A percentile compares a stretch with the other conserved stretches of the same genome.
Evolutionary conservation across 169 alveolate species (phyloP).

Genomic region (Plasmodium adleri): DNA sequence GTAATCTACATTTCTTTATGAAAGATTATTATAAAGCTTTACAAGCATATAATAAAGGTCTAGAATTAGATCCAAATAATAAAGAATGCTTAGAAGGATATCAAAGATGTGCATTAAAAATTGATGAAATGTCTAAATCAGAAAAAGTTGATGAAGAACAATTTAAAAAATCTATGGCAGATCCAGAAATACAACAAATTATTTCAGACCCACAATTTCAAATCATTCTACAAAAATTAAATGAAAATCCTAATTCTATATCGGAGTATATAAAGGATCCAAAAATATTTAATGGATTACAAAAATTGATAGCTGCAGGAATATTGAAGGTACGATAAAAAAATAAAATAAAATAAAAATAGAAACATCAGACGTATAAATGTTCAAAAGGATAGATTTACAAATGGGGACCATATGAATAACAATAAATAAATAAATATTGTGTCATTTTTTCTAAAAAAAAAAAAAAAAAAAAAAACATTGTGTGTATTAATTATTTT

Average conservation of each 20-base stretch:
- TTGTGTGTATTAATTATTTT: too few relatives aligned
- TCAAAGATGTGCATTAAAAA: constrained; percentile 86
- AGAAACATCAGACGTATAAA: too few relatives aligned
- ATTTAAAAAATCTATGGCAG: constrained; percentile 91
- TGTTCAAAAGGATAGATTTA: too few relatives aligned
- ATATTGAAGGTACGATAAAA: constrained; percentile 90
- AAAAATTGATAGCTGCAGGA: constrained; percentile 98
- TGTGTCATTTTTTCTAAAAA: too few relatives aligned
- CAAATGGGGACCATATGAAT: too few relatives aligned
- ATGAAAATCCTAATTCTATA: constrained; percentile 90
- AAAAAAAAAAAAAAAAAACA: too few relatives aligned
- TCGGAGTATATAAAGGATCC: constrained; percentile 95
- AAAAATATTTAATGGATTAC: constrained; percentile 93
- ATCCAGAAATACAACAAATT: constrained; percentile 98
- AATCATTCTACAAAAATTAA: constrained; percentile 88
- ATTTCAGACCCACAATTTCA: constrained; percentile 96
- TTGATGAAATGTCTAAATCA: constrained; percentile 89
- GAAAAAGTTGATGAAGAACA: constrained; percentile 92
- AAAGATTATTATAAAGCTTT: constrained; percentile 98
- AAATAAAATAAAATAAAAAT: not conserved
- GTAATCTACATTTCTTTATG: constrained; percentile 93
- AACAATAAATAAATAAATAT: too few relatives aligned
- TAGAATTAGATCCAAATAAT: constrained; percentile 94
- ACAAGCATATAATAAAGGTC: constrained; percentile 95
- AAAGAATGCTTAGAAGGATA: constrained; percentile 89